phyloP scores from a whole-genome alignment of 2,329 filamentous ascomycete species.

The Grosmannia clavigera region DNA sequence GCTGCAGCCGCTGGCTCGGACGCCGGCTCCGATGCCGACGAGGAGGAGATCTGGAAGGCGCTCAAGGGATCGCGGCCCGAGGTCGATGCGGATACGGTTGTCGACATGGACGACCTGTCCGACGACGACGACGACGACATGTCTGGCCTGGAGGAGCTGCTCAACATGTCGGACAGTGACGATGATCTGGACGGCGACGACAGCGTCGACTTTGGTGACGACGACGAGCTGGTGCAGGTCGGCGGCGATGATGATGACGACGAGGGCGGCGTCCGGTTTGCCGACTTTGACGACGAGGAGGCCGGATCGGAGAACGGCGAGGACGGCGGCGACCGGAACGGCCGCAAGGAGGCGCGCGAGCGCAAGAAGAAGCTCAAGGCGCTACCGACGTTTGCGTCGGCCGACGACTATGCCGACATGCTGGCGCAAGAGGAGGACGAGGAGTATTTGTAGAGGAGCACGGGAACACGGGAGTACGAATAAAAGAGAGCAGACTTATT shows the following conservation, averaged over 20 bases:
- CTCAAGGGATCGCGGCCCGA: constrained; percentile 22
- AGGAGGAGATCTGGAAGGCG: constrained; percentile 24
- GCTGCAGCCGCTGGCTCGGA: constrained; percentile 25
- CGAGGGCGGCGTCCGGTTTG: constrained; percentile 22
- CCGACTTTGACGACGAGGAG: constrained; percentile 25
- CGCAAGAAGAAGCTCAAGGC: constrained; percentile 78
- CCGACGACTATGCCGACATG: constrained; percentile 84
- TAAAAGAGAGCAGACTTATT: neutral
- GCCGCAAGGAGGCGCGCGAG: constrained; percentile 32
- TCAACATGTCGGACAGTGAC: constrained; percentile 22
- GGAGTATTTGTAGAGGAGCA: constrained; percentile 1
- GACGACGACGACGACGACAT: constrained; percentile 26
- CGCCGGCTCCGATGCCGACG: constrained; percentile 34
- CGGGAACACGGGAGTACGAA: neutral
- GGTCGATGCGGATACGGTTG: constrained; percentile 32
- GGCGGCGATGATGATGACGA: constrained; percentile 26
- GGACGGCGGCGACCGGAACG: constrained; percentile 14
- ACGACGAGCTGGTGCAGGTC: constrained; percentile 25
- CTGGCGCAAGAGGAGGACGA: constrained; percentile 57
- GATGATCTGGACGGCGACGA: constrained; percentile 7
- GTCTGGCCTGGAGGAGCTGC: constrained; percentile 15
- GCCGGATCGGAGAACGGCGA: constrained; percentile 26
- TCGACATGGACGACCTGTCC: constrained; percentile 31
- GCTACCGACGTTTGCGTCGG: constrained; percentile 84
- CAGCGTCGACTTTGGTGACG: constrained; percentile 20